phyloP scores from a whole-genome alignment of 257 asterid species.

The Cynanchum wilfordii region DNA sequence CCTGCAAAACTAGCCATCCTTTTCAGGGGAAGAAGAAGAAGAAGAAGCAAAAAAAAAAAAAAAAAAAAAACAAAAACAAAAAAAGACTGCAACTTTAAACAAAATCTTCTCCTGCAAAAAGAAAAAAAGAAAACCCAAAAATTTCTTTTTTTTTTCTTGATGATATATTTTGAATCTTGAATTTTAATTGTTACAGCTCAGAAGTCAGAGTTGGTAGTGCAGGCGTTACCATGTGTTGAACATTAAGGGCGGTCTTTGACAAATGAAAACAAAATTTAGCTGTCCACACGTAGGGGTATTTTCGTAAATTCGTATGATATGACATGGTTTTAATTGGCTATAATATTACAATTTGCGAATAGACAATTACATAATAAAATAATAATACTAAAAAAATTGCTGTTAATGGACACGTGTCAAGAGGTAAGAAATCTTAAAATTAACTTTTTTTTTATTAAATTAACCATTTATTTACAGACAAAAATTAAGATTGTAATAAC shows the following conservation, averaged over 20 bases:
- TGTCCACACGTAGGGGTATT: slow-evolving; percentile 19
- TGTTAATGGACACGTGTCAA: not conserved
- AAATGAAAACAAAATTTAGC: slow-evolving; percentile 15
- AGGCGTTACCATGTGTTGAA: slow-evolving; percentile 22
- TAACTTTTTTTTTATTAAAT: no score
- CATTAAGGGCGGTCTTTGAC: slow-evolving; percentile 15
- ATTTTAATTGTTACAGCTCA: slow-evolving; percentile 13
- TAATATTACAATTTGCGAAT: not conserved
- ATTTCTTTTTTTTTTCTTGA: not conserved
- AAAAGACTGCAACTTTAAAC: not conserved
- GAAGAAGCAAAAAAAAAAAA: no score
- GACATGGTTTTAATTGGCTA: no score
- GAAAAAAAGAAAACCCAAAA: not conserved
- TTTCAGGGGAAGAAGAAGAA: no score
- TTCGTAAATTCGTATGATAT: not conserved
- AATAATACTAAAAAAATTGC: not conserved
- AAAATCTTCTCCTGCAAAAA: not conserved
- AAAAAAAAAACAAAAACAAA: no score
- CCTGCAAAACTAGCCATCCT: slow-evolving; percentile 30
- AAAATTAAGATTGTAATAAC: no score
- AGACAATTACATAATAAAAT: not conserved
- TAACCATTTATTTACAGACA: not conserved
- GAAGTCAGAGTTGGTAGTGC: slow-evolving; percentile 13
- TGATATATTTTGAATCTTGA: slow-evolving; percentile 8
- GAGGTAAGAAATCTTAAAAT: not conserved